Conservation (phyloP, 2,329 filamentous ascomycete genomes). For the Pyrenophora seminiperda region DNA sequence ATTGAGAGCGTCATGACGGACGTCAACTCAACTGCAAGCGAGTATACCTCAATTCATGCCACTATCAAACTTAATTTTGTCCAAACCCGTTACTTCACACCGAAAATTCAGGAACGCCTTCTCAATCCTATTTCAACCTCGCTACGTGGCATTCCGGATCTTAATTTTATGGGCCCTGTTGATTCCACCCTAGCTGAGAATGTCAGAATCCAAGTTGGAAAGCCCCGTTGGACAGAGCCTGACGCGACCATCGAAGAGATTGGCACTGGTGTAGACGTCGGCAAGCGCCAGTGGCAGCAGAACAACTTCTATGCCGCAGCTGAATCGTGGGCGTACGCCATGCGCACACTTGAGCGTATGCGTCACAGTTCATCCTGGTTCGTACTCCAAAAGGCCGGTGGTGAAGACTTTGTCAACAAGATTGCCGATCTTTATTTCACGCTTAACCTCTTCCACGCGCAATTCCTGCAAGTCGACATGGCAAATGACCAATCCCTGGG, state of each 20-base stretch:
- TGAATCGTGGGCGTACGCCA: constrained; percentile 30
- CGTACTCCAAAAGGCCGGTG: constrained; percentile 23
- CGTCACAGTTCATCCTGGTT: constrained; percentile 34
- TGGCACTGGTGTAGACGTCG: constrained; percentile 32
- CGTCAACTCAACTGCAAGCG: constrained; percentile 26
- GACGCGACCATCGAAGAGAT: constrained; percentile 31
- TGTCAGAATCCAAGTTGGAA: constrained; percentile 22
- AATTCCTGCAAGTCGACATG: constrained; percentile 35
- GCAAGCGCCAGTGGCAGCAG: constrained; percentile 37
- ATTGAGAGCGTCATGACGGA: constrained; percentile 34
- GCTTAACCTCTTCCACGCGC: constrained; percentile 30
- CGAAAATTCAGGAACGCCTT: constrained; percentile 27
- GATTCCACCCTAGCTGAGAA: constrained; percentile 15
- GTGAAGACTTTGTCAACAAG: constrained; percentile 32
- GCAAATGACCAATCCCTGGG: constrained; percentile 6
- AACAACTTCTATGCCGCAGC: constrained; percentile 25
- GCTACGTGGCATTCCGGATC: constrained; percentile 27
- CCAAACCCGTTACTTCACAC: constrained; percentile 22
- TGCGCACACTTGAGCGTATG: constrained; percentile 37
- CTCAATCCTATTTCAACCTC: constrained; percentile 26
- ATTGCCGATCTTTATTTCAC: constrained; percentile 34
- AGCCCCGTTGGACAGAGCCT: constrained; percentile 34
- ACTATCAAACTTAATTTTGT: constrained; percentile 22
- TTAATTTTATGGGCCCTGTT: constrained; percentile 27
- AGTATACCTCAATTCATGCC: constrained; percentile 27